Base-by-base conservation (phyloP, 2,329 filamentous ascomycete species). In the Acrodontium crateriforme region DNA sequence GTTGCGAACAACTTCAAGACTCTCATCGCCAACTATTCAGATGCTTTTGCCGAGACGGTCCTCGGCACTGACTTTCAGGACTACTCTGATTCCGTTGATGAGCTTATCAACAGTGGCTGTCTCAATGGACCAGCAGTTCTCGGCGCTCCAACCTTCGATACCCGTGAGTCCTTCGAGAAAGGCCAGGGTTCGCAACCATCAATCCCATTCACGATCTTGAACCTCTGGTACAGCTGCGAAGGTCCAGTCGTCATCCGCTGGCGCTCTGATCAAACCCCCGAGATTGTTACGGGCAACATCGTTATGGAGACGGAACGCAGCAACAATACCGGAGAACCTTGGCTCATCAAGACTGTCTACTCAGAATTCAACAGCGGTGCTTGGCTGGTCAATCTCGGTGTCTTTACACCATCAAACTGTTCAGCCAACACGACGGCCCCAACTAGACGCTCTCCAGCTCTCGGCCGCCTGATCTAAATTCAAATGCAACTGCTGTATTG, bases 221-320 rank as follows among this genome's bases (percentile, higher is more conserved):
- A 50, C 33, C 22, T 47, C 18, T 51, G 47, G 47, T 39, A 49
- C 35, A 41, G 44, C 16, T 51, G 47, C 37, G 36, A 42, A 9
- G 36, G 36, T 25, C 41, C 43, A 1, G 45, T 48, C 31, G 41
- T 47, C 23, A 38, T 51, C 27, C 38, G 47, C 21, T 51, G 47
- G 47, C 25, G 31, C 7, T 33, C 31, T 9, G 34, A 32, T 9
- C 39, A 39, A 9, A 32, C 23, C n/a, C 37, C 44, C 2, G 37
- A 46, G 35, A 30, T 34, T 16, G 39, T 48, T 17, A 45, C 42
- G 2, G 40, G 47, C 22, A 45, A 46, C 33, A 36, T 45, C 9
- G 41, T 47, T 19, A 34, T 48, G 30, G 44, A 48, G 38, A 36
- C 37, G 9, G 17, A 18, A 17, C 35, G 30, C 24, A 26, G 25